A percentile compares a stretch with the other conserved stretches of the same genome.
Conservation (phyloP, 2,329 filamentous ascomycete genomes). For the Graphilbum fragrans region DNA sequence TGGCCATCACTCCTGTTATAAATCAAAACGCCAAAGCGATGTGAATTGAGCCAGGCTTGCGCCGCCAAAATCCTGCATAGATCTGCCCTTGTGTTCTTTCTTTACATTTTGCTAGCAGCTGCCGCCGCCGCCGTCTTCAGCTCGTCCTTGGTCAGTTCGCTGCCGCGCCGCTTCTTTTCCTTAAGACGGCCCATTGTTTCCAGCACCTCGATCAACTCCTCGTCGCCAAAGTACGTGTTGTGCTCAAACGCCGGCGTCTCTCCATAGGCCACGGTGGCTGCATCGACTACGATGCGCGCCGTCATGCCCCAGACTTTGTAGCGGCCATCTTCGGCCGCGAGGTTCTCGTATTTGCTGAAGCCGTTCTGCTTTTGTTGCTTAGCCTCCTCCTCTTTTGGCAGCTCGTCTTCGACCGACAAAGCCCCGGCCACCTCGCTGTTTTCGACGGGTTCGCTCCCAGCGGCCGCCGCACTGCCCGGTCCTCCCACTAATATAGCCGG, state of each 20-base stretch:
- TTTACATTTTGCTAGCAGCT: slow-evolving; percentile 15
- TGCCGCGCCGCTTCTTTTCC: slow-evolving; percentile 28
- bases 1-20: too few relatives aligned
- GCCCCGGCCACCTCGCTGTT: background rate
- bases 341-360: slow-evolving; percentile 15
- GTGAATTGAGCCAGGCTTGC: too few relatives aligned
- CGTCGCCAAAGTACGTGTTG: slow-evolving; percentile 40
- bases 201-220: slow-evolving; percentile 33
- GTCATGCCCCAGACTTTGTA: slow-evolving; percentile 96
- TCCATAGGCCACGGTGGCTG: slow-evolving; percentile 71
- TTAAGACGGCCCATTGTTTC: slow-evolving; percentile 31
- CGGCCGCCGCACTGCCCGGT: slow-evolving; percentile 5
- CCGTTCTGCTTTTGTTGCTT: slow-evolving; percentile 4
- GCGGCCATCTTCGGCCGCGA: slow-evolving; percentile 33
- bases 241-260: slow-evolving; percentile 76
- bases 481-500: too few relatives aligned
- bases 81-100: slow-evolving; percentile 10
- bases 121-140: background rate
- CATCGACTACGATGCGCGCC: slow-evolving; percentile 78
- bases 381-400: slow-evolving; percentile 3
- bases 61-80: too few relatives aligned
- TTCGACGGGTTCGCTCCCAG: slow-evolving; percentile 1
- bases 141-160: slow-evolving; percentile 17
- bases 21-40: too few relatives aligned
- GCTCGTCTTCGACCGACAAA: slow-evolving; percentile 7